Percentiles rank a stretch among this genome's conserved stretches.
These are phyloP conservation scores for Xylariomycetidae sp. DNA, from an alignment of 2,329 filamentous ascomycete species.

Conservation along the genomic window DNA sequence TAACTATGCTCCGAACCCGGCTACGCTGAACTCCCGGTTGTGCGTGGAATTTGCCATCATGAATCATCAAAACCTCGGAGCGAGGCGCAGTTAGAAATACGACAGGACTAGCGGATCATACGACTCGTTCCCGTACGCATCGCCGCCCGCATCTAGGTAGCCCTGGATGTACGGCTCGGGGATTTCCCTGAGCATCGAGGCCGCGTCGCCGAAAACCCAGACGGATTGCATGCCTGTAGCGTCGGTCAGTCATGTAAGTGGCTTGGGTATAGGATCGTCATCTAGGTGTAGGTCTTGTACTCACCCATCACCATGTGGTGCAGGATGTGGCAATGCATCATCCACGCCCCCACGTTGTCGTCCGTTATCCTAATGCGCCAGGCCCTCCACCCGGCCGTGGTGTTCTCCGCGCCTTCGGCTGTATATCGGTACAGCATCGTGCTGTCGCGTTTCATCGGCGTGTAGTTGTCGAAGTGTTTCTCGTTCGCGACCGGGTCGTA, in stretches of 20 bases:
- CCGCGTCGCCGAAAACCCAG: slow-evolving; percentile 32
- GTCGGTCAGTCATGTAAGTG: background rate
- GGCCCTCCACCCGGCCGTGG: slow-evolving; percentile 50
- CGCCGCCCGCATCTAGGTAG: slow-evolving; percentile 37
- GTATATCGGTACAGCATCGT: slow-evolving; percentile 52
- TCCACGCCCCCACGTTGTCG: slow-evolving; percentile 51
- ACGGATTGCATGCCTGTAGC: slow-evolving; percentile 31
- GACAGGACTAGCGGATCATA: slow-evolving; percentile 24
- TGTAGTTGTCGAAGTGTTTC: slow-evolving; percentile 27
- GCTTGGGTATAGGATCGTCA: too few species aligned
- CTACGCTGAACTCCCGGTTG: too few species aligned
- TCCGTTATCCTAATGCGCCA: slow-evolving; percentile 46
- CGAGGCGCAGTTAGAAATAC: too few species aligned
- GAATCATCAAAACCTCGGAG: too few species aligned
- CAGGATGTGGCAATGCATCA: slow-evolving; percentile 56
- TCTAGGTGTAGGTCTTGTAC: slow-evolving; percentile 17
- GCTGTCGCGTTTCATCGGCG: slow-evolving; percentile 36
- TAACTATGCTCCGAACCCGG: too few species aligned
- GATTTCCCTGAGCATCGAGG: slow-evolving; percentile 26
- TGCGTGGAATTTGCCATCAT: too few species aligned
- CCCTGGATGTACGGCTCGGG: slow-evolving; percentile 28
- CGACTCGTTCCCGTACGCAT: slow-evolving; percentile 34
- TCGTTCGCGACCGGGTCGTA: slow-evolving; percentile 47
- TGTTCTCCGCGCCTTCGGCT: slow-evolving; percentile 30
- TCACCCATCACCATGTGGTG: slow-evolving; percentile 53